Percentiles rank a stretch among this genome's conserved stretches.
These are phyloP conservation scores for Melampsora medusae DNA, from an alignment of 1,284 basidiomycete species.

Conservation along the genomic window DNA sequence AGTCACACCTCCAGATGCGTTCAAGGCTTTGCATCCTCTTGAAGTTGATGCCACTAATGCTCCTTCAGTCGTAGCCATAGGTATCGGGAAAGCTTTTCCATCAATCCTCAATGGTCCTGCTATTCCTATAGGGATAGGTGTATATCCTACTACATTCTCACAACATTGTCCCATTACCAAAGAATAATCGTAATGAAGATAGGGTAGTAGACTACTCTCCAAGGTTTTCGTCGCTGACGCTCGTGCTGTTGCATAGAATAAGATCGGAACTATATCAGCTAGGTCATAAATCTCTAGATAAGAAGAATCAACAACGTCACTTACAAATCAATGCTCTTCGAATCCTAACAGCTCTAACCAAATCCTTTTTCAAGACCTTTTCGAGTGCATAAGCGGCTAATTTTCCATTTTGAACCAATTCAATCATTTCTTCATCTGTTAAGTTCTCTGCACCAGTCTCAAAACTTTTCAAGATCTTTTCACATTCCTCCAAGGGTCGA, in stretches of 20 bases:
- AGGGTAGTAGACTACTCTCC: slow-evolving; percentile 78
- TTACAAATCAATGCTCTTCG: slow-evolving; percentile 77
- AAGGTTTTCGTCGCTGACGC: slow-evolving; percentile 80
- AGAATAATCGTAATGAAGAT: slow-evolving; percentile 85
- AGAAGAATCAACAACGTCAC: not conserved
- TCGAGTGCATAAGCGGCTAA: slow-evolving; percentile 90
- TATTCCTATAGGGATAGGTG: slow-evolving; percentile 92
- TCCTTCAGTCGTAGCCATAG: slow-evolving; percentile 99
- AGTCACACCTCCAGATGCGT: slow-evolving; percentile 89
- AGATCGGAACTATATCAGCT: not conserved
- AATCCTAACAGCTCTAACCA: slow-evolving; percentile 81
- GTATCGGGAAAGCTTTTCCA: slow-evolving; percentile 79
- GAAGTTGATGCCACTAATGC: slow-evolving; percentile 96
- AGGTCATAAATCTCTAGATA: not conserved
- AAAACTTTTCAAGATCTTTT: slow-evolving; percentile 77
- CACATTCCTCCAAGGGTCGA: slow-evolving; percentile 49
- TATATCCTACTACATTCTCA: slow-evolving; percentile 97
- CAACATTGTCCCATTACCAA: slow-evolving; percentile 95
- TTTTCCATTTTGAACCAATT: slow-evolving; percentile 86
- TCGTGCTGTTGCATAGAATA: slow-evolving; percentile 60
- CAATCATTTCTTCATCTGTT: slow-evolving; percentile 87
- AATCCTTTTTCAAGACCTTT: slow-evolving; percentile 76
- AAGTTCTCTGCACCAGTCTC: slow-evolving; percentile 61
- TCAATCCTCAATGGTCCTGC: slow-evolving; percentile 94
- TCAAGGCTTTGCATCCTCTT: slow-evolving; percentile 95